These are phyloP conservation scores for Avena atlantica DNA, from an alignment of 176 grass and related monocot species.

Conservation along the genomic window DNA sequence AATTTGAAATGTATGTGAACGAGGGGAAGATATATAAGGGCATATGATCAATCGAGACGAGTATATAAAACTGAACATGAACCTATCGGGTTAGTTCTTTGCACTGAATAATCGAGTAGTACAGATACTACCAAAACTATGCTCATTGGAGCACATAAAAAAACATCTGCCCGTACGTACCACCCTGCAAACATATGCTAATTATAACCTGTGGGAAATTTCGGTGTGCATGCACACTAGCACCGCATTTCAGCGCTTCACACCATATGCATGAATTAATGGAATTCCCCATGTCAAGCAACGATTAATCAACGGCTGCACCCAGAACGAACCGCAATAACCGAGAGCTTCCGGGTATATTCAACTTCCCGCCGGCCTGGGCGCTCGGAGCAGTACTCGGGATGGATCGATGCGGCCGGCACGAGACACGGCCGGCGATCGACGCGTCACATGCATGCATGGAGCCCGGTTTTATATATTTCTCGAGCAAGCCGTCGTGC, in stretches of 20 bases:
- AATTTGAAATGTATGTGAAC: not conserved
- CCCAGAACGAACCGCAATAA: conserved; percentile 11
- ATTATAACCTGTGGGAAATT: not conserved
- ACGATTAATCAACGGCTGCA: not conserved
- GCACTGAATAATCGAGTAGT: too few relatives aligned
- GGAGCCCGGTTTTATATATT: not conserved
- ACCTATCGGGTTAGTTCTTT: too few relatives aligned
- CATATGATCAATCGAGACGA: not conserved
- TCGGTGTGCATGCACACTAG: conserved; percentile 12
- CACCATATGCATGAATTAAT: not conserved
- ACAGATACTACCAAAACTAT: not conserved
- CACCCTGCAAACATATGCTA: not conserved
- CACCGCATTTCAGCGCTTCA: not conserved
- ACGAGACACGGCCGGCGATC: conserved; percentile 44
- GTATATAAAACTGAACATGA: too few relatives aligned
- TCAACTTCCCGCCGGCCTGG: conserved; percentile 37
- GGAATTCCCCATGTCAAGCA: not conserved
- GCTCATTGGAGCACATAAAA: not conserved
- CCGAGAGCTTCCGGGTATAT: conserved; percentile 22
- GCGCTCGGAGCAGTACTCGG: not conserved
- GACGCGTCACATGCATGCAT: conserved; percentile 37
- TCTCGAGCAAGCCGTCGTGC: not conserved
- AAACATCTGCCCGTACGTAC: not conserved
- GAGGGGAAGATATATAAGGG: not conserved
- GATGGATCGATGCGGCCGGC: conserved; percentile 33